Base-by-base conservation (phyloP, 768 basidiomycete genomes). In the Russula griseocarnosa region DNA sequence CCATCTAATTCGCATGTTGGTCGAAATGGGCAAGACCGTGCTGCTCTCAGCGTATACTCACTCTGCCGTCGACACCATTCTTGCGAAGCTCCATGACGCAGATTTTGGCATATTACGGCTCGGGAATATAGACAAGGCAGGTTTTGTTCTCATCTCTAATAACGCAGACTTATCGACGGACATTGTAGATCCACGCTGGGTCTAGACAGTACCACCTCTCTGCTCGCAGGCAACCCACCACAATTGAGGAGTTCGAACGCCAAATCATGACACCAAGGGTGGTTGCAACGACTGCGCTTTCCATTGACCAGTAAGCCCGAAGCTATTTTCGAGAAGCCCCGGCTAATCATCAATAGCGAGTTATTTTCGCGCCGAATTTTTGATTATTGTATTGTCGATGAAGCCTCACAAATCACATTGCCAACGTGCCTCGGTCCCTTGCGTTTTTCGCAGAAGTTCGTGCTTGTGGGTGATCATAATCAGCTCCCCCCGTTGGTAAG, bases 341-440 rank as follows among this genome's bases (percentile, higher is more conserved):
- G 10, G 30, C 50, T 50, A 50, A 50, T 38, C 42, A 46, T 49
- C 24, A 55, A n/a, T 66, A 94, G 95, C 70, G 85, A 94, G 0
- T 70, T 99, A 8, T 98, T 99, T 74, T 81, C 82, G 53, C 83
- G 89, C 11, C 82, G 96, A 8, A 85, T 76, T 24, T 99, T 98
- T 70, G 94, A 99, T 72, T 94, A 92, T 70, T 98, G 96, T 76
- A 97, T 99, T 61, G 88, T 99, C 20, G 97, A 98, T 66, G 97
- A 99, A 73, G 97, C 97, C 0, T 98, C 97, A 0, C 96, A 98
- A 72, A 94, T 98, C 67, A 98, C 97, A 0, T 75, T 98, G 1
- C 97, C 97, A 0, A 96, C 94, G 0, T 98, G 94, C 70, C 79
- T 98, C 1, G 97, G 97, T 6, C 97, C 97, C 0, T 77, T 98